Evolutionary conservation across 495 filamentous ascomycete genomes (phyloP), one percentile per base, ranked within the genome.

Genomic region (Xylaria acuta): DNA sequence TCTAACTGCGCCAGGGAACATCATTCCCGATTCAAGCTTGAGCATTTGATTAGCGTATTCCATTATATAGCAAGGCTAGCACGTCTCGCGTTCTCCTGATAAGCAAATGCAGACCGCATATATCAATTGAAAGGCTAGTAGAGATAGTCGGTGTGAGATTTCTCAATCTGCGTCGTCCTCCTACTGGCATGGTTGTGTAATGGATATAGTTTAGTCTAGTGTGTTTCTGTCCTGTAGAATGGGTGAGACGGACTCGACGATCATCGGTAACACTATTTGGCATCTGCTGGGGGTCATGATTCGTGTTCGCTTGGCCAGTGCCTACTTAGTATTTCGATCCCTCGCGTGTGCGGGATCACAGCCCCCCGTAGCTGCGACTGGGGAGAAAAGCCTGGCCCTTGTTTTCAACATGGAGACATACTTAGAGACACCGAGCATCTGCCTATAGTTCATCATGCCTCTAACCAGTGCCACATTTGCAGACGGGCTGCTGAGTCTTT

Each of bases 201-300:
- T 63, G 60, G 38, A 63, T 45, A 62, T 36, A n/a, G 40, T 45
- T 45, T 58, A 43, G 34, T 41, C 32, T 59, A 59, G 51, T 45
- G 51, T 45, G 25, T 36, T 45, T 69, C 9, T 27, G 64, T 53
- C 0, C 25, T 25, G 38, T 43, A 60, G 59, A 64, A 36, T 65
- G 69, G n/a, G 69, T 40, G 22, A 65, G 60, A 65, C 20, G 16
- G 49, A 64, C 38, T 64, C 38, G 43, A 18, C 12, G 59, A 71
- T 71, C 60, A 65, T 58, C 62, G 18, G 58, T 63, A 20, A 30
- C 60, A 71, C 60, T 58, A 65, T 64, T 53, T 56, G 45, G 60
- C 25, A 51, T 56, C 41, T 41, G 49, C 45, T 71, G 9, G 27
- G 69, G 69, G 60, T 30, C 69, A 71, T 71, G 69, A 71, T 71